phyloP scores from a whole-genome alignment of 2,329 filamentous ascomycete species.

The Curvularia sp. region DNA sequence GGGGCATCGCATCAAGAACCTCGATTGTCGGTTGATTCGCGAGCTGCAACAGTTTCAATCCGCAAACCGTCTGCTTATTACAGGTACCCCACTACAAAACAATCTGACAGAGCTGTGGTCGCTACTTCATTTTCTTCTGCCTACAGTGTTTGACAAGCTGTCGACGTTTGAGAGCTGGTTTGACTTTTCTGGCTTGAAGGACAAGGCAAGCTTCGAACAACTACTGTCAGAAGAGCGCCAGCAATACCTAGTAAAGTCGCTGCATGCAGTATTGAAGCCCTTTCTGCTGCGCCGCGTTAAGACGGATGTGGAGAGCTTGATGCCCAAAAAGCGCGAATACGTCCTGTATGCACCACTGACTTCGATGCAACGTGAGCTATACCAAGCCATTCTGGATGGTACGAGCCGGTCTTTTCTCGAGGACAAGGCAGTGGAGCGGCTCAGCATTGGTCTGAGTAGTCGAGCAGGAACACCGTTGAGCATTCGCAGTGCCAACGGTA shows the following conservation, averaged over 20 bases:
- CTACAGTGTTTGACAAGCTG: constrained; percentile 90
- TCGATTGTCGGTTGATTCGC: constrained; percentile 89
- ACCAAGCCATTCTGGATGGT: constrained; percentile 72
- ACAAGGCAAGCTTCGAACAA: constrained; percentile 78
- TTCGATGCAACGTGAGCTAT: constrained; percentile 87
- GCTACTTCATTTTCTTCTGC: constrained; percentile 88
- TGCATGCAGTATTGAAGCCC: constrained; percentile 92
- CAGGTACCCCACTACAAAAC: constrained; percentile 93
- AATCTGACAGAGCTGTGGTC: constrained; percentile 96
- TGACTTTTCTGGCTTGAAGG: constrained; percentile 90
- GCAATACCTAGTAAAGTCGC: constrained; percentile 80
- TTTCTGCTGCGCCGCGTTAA: constrained; percentile 88
- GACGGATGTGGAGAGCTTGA: constrained; percentile 84
- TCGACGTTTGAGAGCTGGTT: constrained; percentile 97
- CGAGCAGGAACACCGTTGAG: constrained; percentile 59
- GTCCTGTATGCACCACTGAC: constrained; percentile 94
- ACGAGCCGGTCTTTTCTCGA: constrained; percentile 68
- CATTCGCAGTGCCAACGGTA: constrained; percentile 53
- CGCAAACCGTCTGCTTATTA: constrained; percentile 89
- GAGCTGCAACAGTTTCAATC: constrained; percentile 89
- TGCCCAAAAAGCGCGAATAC: constrained; percentile 98
- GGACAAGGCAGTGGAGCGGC: constrained; percentile 73
- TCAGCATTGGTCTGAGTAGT: constrained; percentile 56
- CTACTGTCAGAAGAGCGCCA: constrained; percentile 81
- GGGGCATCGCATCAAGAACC: constrained; percentile 96